phyloP scores from a whole-genome alignment of 306 rosid species.

The Amphicarpaea edgeworthii region DNA sequence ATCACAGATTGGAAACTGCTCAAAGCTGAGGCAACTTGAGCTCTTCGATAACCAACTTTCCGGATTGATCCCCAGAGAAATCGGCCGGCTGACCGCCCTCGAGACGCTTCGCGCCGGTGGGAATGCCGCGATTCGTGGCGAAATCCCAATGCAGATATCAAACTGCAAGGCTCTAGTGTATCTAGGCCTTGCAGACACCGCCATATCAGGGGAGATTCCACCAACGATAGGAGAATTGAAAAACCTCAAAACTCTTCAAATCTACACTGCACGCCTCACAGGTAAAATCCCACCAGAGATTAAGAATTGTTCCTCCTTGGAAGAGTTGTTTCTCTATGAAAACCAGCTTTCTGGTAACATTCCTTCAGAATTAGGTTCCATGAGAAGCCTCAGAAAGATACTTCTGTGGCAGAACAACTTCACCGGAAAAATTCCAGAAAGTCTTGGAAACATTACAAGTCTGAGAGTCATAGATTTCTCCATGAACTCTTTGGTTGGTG shows the following conservation, averaged over 20 bases:
- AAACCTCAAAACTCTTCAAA: slow-evolving; percentile 18
- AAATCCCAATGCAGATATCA: slow-evolving; percentile 74
- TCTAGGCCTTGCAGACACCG: slow-evolving; percentile 84
- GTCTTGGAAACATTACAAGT: slow-evolving; percentile 64
- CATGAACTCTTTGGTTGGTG: slow-evolving; percentile 68
- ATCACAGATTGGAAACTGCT: slow-evolving; percentile 51
- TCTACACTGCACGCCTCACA: slow-evolving; percentile 16
- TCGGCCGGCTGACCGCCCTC: slow-evolving; percentile 57
- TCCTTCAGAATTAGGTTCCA: slow-evolving; percentile 62
- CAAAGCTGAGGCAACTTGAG: slow-evolving; percentile 61
- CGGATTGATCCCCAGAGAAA: slow-evolving; percentile 70
- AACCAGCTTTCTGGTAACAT: slow-evolving; percentile 77
- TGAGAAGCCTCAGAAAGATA: slow-evolving; percentile 64
- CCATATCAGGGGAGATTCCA: slow-evolving; percentile 38
- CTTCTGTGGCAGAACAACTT: slow-evolving; percentile 78
- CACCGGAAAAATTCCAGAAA: slow-evolving; percentile 62
- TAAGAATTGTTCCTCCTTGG: slow-evolving; percentile 65
- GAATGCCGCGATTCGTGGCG: slow-evolving; percentile 63
- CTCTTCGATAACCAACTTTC: slow-evolving; percentile 73
- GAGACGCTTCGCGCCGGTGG: slow-evolving; percentile 80
- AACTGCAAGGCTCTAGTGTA: slow-evolving; percentile 65
- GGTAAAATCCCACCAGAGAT: slow-evolving; percentile 11
- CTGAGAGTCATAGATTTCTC: slow-evolving; percentile 71
- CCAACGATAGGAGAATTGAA: slow-evolving; percentile 13
- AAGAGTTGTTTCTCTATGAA: slow-evolving; percentile 71